phyloP scores from a whole-genome alignment of 176 grass and related monocot genomes.

The Oryza meyeriana region DNA sequence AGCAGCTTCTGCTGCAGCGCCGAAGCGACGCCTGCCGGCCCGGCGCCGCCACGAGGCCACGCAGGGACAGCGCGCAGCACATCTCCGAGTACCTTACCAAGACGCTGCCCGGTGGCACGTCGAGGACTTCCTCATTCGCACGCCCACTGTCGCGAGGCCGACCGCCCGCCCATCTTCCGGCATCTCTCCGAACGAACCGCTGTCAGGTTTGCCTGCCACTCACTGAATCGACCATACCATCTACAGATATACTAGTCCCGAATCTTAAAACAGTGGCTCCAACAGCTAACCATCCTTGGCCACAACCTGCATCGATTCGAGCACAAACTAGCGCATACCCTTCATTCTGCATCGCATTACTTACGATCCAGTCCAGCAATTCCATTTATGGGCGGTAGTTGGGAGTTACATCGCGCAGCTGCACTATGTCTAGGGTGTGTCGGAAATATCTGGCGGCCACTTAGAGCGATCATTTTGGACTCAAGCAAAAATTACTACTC shows the following conservation, averaged over 20 bases:
- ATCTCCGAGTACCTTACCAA: constrained; percentile 97
- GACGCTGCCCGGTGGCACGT: constrained; percentile 88
- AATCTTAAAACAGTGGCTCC: neutral
- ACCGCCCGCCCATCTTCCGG: neutral
- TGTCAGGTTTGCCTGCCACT: constrained; percentile 52
- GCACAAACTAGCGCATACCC: neutral
- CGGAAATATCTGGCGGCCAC: constrained; percentile 3
- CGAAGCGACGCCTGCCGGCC: constrained; percentile 5
- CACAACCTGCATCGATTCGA: neutral
- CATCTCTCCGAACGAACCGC: constrained; percentile 29
- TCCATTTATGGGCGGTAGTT: constrained; percentile 28
- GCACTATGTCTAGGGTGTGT: constrained; percentile 24
- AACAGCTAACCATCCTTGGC: neutral
- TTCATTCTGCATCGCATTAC: constrained; percentile 36
- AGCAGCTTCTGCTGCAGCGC: constrained; percentile 37
- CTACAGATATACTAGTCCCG: neutral
- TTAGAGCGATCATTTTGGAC: neutral
- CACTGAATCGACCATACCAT: neutral
- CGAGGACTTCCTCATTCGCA: constrained; percentile 72
- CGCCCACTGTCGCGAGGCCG: neutral
- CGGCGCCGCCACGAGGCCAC: constrained; percentile 15
- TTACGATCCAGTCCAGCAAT: constrained; percentile 31
- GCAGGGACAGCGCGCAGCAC: constrained; percentile 48
- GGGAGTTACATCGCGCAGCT: constrained; percentile 14
- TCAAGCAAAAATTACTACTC: neutral